Conservation (phyloP, 2,329 filamentous ascomycete species). For the Corinectria fuckeliana region DNA sequence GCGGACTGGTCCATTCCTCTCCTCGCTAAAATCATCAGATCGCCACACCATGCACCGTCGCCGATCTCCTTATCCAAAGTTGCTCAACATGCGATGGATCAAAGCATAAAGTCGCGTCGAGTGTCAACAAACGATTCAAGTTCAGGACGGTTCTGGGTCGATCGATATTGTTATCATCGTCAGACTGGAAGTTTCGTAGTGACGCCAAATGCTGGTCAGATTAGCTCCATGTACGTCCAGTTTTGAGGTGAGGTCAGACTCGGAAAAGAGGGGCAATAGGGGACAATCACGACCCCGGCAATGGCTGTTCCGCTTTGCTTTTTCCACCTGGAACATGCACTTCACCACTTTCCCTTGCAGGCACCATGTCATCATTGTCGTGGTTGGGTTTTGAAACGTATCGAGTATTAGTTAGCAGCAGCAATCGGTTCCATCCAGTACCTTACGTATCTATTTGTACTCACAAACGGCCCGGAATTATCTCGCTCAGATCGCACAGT, state of each 20-base stretch:
- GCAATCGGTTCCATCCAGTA: background rate
- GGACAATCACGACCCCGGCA: background rate
- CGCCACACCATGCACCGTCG: background rate
- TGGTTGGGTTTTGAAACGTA: conserved; percentile 1
- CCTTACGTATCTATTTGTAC: too few species aligned
- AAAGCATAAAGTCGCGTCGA: background rate
- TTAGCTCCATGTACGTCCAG: background rate
- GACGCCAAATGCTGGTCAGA: background rate
- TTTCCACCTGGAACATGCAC: background rate
- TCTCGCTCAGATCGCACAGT: background rate
- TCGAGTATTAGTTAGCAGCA: background rate
- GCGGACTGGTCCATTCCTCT: background rate
- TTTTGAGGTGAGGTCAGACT: conserved; percentile 6
- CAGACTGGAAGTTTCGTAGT: background rate
- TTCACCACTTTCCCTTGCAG: background rate
- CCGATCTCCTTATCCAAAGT: background rate
- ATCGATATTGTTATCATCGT: background rate
- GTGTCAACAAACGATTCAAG: too few species aligned
- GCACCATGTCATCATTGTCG: background rate
- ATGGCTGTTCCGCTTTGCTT: background rate
- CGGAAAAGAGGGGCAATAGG: background rate
- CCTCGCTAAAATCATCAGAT: too few species aligned
- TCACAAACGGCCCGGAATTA: too few species aligned
- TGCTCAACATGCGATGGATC: background rate
- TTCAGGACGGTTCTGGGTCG: background rate